Evolutionary conservation across 306 rosid species (phyloP), one percentile per base, ranked within the genome.

Genomic region (Cucumis melo): DNA sequence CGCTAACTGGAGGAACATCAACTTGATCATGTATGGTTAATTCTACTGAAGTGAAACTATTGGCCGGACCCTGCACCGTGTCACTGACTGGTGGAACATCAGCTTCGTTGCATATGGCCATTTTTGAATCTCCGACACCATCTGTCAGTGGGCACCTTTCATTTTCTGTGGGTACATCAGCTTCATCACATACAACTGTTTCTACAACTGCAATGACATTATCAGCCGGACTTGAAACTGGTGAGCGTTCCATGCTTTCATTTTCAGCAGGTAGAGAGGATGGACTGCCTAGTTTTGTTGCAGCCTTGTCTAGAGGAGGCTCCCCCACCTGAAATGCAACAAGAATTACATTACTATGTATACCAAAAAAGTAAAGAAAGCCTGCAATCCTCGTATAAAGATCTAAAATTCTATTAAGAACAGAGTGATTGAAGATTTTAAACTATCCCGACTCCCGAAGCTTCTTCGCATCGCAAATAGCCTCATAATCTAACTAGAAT

Each of bases 201-300:
- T 77, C 77, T 64, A 53, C 57, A 56, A 10, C 73, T 64, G 59
- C 61, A 38, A 29, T 60, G 42, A 80, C 34, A 80, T 67, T 64
- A 74, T 42, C 80, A 3, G 14, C 59, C 19, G 15, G 44, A 21
- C 32, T 57, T 61, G 46, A 77, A 76, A 68, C 78, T 2, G 80
- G 57, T 17, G 66, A 12, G 53, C 32, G 21, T 61, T 58, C 72
- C 15, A 57, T 10, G 5, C 51, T 74, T 65, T 71, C 76, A 42
- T 20, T 24, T 61, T 62, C 81, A n/a, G 42, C 16, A 5, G 75
- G 68, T 58, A 67, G 17, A 9, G 78, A 62, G 19, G 75, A 34
- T 64, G 75, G 41, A 65, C 16, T 36, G 34, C 14, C 68, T 5
- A 11, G 36, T 64, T 77, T 63, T 14, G 50, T 27, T 17, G 19